Evolutionary conservation across 208 protist species (phyloP), one percentile per base, ranked within the genome.

Genomic region (Endotrypanum monterogeii): DNA sequence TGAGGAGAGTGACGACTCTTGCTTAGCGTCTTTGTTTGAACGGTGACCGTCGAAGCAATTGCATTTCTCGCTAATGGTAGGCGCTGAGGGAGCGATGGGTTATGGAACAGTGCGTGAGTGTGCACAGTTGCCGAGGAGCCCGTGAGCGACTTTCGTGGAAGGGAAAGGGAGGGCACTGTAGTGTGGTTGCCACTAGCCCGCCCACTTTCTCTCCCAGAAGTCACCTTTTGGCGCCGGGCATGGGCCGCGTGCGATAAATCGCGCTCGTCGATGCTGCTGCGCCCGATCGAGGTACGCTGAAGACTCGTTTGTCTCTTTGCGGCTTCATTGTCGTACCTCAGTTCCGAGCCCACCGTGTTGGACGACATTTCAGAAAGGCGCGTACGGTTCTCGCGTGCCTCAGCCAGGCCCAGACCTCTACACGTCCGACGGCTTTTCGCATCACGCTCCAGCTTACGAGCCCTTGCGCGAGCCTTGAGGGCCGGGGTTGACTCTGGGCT

Each of bases 331-430:
- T 30, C 51, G 39, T 6, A n/a, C 46, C 41, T 70, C 3, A 16
- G 66, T 1, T 9, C 46, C 16, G 50, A 14, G 9, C 28, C 9
- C n/a, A 50, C 28, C 30, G 32, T 72, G 48, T 63, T 72, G 6
- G 76, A 35, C 18, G 63, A 16, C 51, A 76, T 71, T n/a, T 81
- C 71, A 20, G 76, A 81, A 39, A 81, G 35, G 30, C 71, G 76
- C 16, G 63, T 54, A 9, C 76, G 76, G 14, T 41, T 81, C 57
- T 75, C 76, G 50, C 76, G 76, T 46, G 76, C 76, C 76, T 81
- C 76, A 0, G 71, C 76, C 20, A 81, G 76, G 9, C 76, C 76
- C 23, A 81, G 56, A 28, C 71, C 66, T 9, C 76, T 51, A 20
- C 67, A 46, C 28, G 44, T 12, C 3, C 76, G 61, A 5, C 71